Conservation (phyloP, 257 asterid genomes). For the Solanum etuberosum region DNA sequence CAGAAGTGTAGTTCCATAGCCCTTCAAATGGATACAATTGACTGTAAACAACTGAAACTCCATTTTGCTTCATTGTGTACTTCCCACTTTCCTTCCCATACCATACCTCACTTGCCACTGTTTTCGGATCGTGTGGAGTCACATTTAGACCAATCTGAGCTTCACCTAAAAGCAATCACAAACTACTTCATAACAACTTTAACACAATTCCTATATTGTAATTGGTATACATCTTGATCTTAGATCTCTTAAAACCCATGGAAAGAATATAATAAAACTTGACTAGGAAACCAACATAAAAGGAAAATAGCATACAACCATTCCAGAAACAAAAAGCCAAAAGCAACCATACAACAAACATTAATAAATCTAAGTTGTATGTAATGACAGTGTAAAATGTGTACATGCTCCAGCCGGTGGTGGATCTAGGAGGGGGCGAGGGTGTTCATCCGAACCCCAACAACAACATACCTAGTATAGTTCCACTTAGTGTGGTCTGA, state of each 20-base stretch:
- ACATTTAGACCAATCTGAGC: slow-evolving; percentile 68
- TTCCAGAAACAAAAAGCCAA: neutral
- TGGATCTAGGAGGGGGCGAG: neutral
- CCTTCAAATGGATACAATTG: slow-evolving; percentile 82
- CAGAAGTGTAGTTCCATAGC: slow-evolving; percentile 78
- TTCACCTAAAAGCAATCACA: slow-evolving; percentile 28
- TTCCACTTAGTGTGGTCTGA: neutral
- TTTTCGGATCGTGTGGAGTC: slow-evolving; percentile 52
- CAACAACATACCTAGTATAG: neutral
- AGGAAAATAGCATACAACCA: neutral
- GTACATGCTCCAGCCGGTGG: neutral
- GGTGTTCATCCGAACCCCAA: neutral
- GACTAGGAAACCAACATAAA: neutral
- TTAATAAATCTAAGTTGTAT: neutral
- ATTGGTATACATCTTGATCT: neutral
- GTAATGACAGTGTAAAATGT: neutral
- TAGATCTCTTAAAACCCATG: neutral
- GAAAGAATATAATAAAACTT: neutral
- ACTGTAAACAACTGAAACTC: slow-evolving; percentile 50
- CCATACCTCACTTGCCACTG: slow-evolving; percentile 68
- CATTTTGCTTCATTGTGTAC: slow-evolving; percentile 27
- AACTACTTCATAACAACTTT: neutral
- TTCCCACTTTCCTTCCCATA: slow-evolving; percentile 59
- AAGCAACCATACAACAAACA: neutral
- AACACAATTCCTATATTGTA: neutral